phyloP scores from a whole-genome alignment of 495 filamentous ascomycete species.

The Xylaria intraflava region DNA sequence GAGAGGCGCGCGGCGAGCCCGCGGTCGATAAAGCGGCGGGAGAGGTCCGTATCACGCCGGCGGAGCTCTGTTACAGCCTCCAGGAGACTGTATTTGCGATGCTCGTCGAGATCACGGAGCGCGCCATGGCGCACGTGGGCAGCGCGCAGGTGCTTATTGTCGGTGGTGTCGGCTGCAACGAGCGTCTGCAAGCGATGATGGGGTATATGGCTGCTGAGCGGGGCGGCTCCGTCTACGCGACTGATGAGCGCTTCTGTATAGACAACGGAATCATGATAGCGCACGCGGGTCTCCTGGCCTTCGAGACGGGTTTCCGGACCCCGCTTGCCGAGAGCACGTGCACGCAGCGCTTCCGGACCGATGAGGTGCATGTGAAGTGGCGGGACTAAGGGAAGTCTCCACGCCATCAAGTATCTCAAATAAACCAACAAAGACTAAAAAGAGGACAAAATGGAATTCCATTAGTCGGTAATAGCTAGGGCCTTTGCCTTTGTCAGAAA shows the following conservation, averaged over 20 bases:
- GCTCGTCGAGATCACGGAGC: slow-evolving; percentile 97
- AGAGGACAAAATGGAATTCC: neutral
- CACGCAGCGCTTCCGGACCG: slow-evolving; percentile 92
- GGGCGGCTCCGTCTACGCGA: slow-evolving; percentile 86
- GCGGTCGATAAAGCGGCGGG: slow-evolving; percentile 14
- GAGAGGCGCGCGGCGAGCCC: slow-evolving; percentile 33
- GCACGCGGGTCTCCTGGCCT: slow-evolving; percentile 85
- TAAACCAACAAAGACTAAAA: neutral
- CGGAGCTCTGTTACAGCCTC: slow-evolving; percentile 85
- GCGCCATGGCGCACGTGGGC: slow-evolving; percentile 96
- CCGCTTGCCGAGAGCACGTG: slow-evolving; percentile 74
- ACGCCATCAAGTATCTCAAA: neutral
- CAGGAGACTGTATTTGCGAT: slow-evolving; percentile 95
- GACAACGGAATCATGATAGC: slow-evolving; percentile 99
- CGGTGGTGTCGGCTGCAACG: slow-evolving; percentile 97
- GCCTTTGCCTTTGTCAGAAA: no score
- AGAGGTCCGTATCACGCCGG: slow-evolving; percentile 53
- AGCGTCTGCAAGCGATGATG: slow-evolving; percentile 98
- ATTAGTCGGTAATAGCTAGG: no score
- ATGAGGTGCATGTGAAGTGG: slow-evolving; percentile 91
- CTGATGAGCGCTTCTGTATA: slow-evolving; percentile 95
- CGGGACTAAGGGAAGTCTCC: slow-evolving; percentile 55
- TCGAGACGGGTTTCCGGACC: slow-evolving; percentile 68
- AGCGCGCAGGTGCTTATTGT: slow-evolving; percentile 88
- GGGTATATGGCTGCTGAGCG: slow-evolving; percentile 86